These are phyloP conservation scores for Phaeoacremonium minimum DNA, from an alignment of 2,329 filamentous ascomycete genomes.

Conservation along the genomic window DNA sequence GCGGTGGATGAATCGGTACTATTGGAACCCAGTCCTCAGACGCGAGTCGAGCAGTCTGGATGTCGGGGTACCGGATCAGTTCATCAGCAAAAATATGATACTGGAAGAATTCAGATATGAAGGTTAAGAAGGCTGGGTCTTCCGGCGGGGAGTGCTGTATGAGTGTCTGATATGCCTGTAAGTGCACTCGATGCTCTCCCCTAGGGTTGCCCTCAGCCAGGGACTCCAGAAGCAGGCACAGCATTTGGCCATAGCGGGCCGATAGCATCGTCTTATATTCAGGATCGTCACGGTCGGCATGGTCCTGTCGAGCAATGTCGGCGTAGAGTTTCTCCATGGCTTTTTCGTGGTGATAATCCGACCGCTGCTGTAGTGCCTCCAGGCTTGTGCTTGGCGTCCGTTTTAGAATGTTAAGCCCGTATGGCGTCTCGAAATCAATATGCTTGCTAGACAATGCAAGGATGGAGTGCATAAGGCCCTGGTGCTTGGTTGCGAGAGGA, in stretches of 20 bases:
- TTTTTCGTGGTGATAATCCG: constrained; percentile 50
- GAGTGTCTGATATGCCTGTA: constrained; percentile 69
- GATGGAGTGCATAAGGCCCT: constrained; percentile 86
- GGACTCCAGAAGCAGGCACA: constrained; percentile 56
- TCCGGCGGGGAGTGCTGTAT: constrained; percentile 58
- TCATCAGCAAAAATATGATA: constrained; percentile 72
- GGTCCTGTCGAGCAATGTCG: constrained; percentile 31
- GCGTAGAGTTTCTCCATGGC: constrained; percentile 48
- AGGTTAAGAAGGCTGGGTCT: constrained; percentile 60
- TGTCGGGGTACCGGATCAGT: constrained; percentile 45
- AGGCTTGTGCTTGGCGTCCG: constrained; percentile 42
- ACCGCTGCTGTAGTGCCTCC: constrained; percentile 43
- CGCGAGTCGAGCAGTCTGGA: constrained; percentile 28
- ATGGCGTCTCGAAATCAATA: constrained; percentile 55
- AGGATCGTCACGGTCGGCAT: constrained; percentile 33
- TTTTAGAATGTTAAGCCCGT: constrained; percentile 47
- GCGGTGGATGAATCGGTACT: constrained; percentile 38
- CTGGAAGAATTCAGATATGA: constrained; percentile 76
- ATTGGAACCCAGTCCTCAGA: constrained; percentile 38
- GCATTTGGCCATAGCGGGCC: constrained; percentile 58
- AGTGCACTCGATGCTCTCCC: constrained; percentile 75
- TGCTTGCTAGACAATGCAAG: constrained; percentile 80
- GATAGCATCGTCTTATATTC: constrained; percentile 43
- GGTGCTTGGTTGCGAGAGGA: constrained; percentile 74
- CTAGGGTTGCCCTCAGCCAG: constrained; percentile 49